A percentile compares a stretch with the other conserved stretches of the same genome.
These are phyloP conservation scores for Ophiostoma pallidulum DNA, from an alignment of 2,329 filamentous ascomycete genomes.

Conservation along the genomic window DNA sequence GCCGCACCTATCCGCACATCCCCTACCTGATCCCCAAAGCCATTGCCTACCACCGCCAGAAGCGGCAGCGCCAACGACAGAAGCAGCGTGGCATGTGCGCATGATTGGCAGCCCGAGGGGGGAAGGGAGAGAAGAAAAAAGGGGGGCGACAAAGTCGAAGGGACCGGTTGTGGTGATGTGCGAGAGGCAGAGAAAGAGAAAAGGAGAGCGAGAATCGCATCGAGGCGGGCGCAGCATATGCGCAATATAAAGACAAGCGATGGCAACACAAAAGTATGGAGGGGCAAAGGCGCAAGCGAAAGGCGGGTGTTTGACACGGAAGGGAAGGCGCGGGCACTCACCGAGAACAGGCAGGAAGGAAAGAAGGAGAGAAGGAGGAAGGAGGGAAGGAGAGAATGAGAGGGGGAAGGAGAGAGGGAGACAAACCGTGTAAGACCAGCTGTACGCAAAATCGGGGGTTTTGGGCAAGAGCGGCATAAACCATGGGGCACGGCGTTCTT, in stretches of 20 bases:
- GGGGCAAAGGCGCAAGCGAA: too few species aligned
- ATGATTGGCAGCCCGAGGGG: background rate
- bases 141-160: background rate
- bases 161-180: too few species aligned
- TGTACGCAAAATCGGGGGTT: background rate
- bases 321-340: too few species aligned
- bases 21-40: slow-evolving; percentile 18
- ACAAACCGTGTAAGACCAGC: background rate
- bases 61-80: slow-evolving; percentile 3
- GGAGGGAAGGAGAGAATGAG: background rate
- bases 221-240: too few species aligned
- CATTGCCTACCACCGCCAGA: slow-evolving; percentile 13
- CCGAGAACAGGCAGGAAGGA: background rate
- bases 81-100: slow-evolving; percentile 10
- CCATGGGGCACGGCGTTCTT: background rate
- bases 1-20: slow-evolving; percentile 9
- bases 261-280: too few species aligned
- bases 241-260: too few species aligned
- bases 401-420: background rate
- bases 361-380: background rate
- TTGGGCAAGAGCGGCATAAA: background rate
- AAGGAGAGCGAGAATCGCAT: too few species aligned
- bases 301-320: too few species aligned
- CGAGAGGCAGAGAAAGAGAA: too few species aligned
- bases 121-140: background rate